Conservation (phyloP, 2,329 filamentous ascomycete species). For the Colletotrichum tofieldiae region DNA sequence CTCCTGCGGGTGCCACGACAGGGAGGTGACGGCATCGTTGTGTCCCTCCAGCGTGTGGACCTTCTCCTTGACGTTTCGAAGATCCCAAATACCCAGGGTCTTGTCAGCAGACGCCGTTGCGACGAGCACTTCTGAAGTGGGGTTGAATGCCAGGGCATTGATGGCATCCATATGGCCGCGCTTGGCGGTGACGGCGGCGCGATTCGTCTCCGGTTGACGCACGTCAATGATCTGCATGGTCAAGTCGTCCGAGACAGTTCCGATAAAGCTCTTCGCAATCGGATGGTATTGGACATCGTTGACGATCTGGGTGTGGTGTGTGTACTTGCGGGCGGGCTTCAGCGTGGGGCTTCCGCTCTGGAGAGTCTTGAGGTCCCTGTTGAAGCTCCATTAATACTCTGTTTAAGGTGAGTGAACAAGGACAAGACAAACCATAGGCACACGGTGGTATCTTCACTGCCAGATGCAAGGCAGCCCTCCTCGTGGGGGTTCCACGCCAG, state of each 20-base stretch:
- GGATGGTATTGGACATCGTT: conserved; percentile 98
- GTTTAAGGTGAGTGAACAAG: conserved; percentile 10
- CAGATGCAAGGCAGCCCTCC: conserved; percentile 87
- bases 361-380: conserved; percentile 85
- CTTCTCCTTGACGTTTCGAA: conserved; percentile 91
- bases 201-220: conserved; percentile 77
- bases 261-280: conserved; percentile 86
- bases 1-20: conserved; percentile 96
- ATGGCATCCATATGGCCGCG: conserved; percentile 92
- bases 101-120: conserved; percentile 97
- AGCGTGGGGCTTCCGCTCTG: conserved; percentile 79
- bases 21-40: conserved; percentile 88
- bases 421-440: conserved; percentile 80
- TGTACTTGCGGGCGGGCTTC: conserved; percentile 82
- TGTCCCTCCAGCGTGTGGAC: conserved; percentile 93
- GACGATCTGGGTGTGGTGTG: conserved; percentile 90
- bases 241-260: conserved; percentile 94
- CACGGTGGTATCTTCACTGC: conserved; percentile 93
- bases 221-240: conserved; percentile 93
- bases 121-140: conserved; percentile 88
- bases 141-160: conserved; percentile 96
- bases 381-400: conserved; percentile 42
- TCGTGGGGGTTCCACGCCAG: conserved; percentile 92
- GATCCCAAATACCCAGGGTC: conserved; percentile 94
- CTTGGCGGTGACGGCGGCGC: conserved; percentile 78